Evolutionary conservation across 2,329 filamentous ascomycete species (phyloP), one percentile per base, ranked within the genome.

Genomic region (Cytospora leucostoma): DNA sequence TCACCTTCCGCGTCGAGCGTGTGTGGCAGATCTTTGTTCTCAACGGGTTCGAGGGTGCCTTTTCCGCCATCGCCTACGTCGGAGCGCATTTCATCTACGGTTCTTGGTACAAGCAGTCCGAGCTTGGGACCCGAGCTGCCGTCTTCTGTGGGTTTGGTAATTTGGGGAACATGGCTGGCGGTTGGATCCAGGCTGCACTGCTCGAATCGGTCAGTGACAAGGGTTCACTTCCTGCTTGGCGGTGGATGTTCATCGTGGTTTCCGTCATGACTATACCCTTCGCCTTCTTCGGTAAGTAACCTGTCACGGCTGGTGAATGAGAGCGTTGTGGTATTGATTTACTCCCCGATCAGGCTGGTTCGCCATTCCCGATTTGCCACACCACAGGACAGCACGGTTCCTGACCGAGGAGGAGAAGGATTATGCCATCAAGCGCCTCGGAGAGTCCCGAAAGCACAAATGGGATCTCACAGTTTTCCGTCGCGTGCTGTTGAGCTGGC

Each of bases 11-110:
- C 21, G 77, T 77, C 57, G 72, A 75, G 2, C 72, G 74, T 44
- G 77, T 79, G 7, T 79, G 75, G 71, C 77, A 80, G 65, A 71
- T 80, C 3, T 78, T 79, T 63, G 60, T 79, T 13, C 68, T 80
- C 49, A 79, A 79, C 64, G 78, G 73, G 1, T 77, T 79, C 54
- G 78, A 80, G 59, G 78, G 78, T 2, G 76, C 74, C 0, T 79
- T 79, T 49, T 78, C 76, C 0, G 77, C 77, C 1, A 74, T 79
- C 59, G 75, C 75, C 50, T 79, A 78, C 58, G 75, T 77, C 0
- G 78, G 78, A 0, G 78, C 76, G 0, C 77, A 79, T 52, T 79
- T 79, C 63, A 77, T 79, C 34, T 77, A 78, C 52, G 77, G 75
- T 0, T 76, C 75, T 3, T 79, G 78, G 78, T 80, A 79, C 61